phyloP scores from a whole-genome alignment of 2,329 filamentous ascomycete genomes.

The Nannizziopsis barbatae region DNA sequence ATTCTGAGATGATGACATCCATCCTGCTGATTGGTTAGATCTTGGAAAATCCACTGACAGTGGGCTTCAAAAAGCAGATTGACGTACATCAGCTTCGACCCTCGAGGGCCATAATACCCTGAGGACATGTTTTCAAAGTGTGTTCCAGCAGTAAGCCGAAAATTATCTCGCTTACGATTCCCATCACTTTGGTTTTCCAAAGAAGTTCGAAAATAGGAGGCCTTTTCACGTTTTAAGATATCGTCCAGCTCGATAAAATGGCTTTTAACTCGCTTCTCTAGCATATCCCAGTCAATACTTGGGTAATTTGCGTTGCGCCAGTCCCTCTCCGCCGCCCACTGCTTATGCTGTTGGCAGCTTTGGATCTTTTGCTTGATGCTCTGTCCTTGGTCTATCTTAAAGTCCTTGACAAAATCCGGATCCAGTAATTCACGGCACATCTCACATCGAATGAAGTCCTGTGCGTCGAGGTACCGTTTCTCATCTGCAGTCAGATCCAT shows the following conservation, averaged over 20 bases:
- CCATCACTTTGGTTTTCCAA: slow-evolving; percentile 46
- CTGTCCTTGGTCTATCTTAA: slow-evolving; percentile 22
- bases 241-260: slow-evolving; percentile 47
- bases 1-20: slow-evolving; percentile 50
- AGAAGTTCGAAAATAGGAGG: slow-evolving; percentile 50
- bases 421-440: slow-evolving; percentile 55
- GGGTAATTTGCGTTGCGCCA: slow-evolving; percentile 54
- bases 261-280: slow-evolving; percentile 48
- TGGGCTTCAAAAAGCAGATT: neutral
- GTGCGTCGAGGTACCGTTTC: slow-evolving; percentile 12
- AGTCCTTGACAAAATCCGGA: slow-evolving; percentile 42
- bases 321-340: slow-evolving; percentile 40
- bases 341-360: slow-evolving; percentile 56
- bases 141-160: slow-evolving; percentile 43
- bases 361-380: slow-evolving; percentile 38
- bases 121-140: slow-evolving; percentile 49
- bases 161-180: slow-evolving; percentile 47
- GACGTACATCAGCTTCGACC: slow-evolving; percentile 57
- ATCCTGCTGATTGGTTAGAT: slow-evolving; percentile 24
- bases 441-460: slow-evolving; percentile 44
- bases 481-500: slow-evolving; percentile 17
- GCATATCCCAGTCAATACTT: slow-evolving; percentile 53
- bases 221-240: slow-evolving; percentile 37
- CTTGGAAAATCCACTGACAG: neutral
- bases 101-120: slow-evolving; percentile 74